Conservation (phyloP, 1,139 yeast genomes). For the Kodamaea anthophila region DNA sequence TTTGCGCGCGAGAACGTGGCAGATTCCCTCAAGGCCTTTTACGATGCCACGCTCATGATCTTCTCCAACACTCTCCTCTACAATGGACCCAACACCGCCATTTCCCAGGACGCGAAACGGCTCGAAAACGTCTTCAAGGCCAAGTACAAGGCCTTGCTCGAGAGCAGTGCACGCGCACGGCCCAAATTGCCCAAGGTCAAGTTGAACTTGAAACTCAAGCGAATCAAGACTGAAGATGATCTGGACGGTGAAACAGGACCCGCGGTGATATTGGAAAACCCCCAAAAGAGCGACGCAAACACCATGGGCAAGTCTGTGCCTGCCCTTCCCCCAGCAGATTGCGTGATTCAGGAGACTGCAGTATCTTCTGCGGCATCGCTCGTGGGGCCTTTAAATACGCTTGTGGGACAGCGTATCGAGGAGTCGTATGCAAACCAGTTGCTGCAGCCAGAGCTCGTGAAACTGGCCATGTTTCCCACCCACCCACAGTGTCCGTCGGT, state of each 20-base stretch:
- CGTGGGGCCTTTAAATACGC: constrained; percentile 19
- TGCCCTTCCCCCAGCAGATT: constrained; percentile 13
- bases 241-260: constrained; percentile 9
- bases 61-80: constrained; percentile 55
- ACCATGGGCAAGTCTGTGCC: constrained; percentile 17
- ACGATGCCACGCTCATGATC: constrained; percentile 43
- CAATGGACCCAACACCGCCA: constrained; percentile 50
- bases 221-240: constrained; percentile 16
- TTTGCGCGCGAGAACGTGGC: constrained; percentile 35
- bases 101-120: constrained; percentile 50
- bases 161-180: constrained; percentile 21
- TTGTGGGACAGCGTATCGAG: constrained; percentile 21
- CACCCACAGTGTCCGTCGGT: constrained; percentile 17
- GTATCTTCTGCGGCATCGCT: constrained; percentile 14
- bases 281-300: constrained; percentile 2
- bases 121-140: constrained; percentile 32
- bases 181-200: constrained; percentile 23
- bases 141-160: constrained; percentile 23
- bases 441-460: constrained; percentile 23
- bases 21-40: constrained; percentile 43
- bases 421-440: constrained; percentile 15
- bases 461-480: constrained; percentile 30
- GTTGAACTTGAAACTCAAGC: constrained; percentile 18
- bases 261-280: constrained; percentile 1
- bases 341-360: constrained; percentile 17